Conservation (phyloP, 2,329 filamentous ascomycete genomes). For the Aspergillus brasiliensis region DNA sequence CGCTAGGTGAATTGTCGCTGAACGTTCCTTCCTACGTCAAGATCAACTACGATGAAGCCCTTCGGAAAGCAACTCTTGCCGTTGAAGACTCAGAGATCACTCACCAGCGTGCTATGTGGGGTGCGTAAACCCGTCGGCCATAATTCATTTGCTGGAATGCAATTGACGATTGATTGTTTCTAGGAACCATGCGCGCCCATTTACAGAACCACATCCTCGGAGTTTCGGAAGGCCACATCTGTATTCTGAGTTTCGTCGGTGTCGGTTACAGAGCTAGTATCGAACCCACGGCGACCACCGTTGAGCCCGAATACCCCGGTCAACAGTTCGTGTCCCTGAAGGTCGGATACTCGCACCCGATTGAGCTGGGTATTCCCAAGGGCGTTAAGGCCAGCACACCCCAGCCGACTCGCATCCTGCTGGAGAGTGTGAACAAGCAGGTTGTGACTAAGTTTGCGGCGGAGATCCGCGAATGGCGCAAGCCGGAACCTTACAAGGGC, state of each 20-base stretch:
- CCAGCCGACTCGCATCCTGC: slow-evolving; percentile 84
- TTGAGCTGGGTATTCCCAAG: slow-evolving; percentile 80
- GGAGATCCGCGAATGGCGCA: slow-evolving; percentile 81
- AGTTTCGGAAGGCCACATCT: slow-evolving; percentile 94
- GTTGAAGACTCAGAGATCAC: slow-evolving; percentile 69
- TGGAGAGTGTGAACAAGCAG: slow-evolving; percentile 86
- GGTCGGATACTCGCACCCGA: slow-evolving; percentile 93
- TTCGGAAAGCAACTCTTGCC: slow-evolving; percentile 66
- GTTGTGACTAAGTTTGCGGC: slow-evolving; percentile 90
- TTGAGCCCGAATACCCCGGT: slow-evolving; percentile 67
- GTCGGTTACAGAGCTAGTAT: slow-evolving; percentile 92
- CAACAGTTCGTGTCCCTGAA: slow-evolving; percentile 92
- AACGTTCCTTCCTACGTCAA: slow-evolving; percentile 77
- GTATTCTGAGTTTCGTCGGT: slow-evolving; percentile 87
- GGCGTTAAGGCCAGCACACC: slow-evolving; percentile 86
- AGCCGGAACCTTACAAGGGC: slow-evolving; percentile 96
- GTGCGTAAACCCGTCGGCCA: slow-evolving; percentile 52
- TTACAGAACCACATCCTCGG: slow-evolving; percentile 88
- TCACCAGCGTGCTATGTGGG: slow-evolving; percentile 94
- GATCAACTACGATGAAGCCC: slow-evolving; percentile 66
- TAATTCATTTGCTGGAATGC: slow-evolving; percentile 2
- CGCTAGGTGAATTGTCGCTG: slow-evolving; percentile 70
- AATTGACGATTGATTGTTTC: slow-evolving; percentile 22
- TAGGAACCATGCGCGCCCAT: slow-evolving; percentile 87
- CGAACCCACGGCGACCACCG: slow-evolving; percentile 72